These are phyloP conservation scores for Lycium ferocissimum DNA, from an alignment of 257 asterid species.

Conservation along the genomic window DNA sequence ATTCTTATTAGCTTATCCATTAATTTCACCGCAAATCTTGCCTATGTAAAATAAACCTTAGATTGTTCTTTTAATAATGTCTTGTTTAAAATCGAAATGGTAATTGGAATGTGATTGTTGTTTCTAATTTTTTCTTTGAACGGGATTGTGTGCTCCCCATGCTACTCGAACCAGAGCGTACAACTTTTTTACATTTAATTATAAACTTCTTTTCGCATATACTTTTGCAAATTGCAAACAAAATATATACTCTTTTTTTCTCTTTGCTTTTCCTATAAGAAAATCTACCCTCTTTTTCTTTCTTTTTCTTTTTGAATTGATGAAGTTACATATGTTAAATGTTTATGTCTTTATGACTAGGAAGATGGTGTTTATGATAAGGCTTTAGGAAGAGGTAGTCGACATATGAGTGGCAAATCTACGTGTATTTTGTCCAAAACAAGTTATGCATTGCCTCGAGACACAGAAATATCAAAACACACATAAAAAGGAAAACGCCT, in stretches of 20 bases:
- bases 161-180: too few relatives aligned
- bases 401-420: conserved; percentile 36
- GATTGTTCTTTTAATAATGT: too few relatives aligned
- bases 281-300: not conserved
- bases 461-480: conserved; percentile 32
- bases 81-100: too few relatives aligned
- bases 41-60: too few relatives aligned
- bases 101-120: too few relatives aligned
- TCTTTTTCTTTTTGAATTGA: not conserved
- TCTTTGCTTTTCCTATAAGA: not conserved
- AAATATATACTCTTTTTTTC: not conserved
- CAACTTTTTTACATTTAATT: too few relatives aligned
- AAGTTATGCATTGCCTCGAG: conserved; percentile 45
- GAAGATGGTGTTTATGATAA: not conserved
- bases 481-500: conserved; percentile 23
- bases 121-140: too few relatives aligned
- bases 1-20: too few relatives aligned
- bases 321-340: conserved; percentile 1
- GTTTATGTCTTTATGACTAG: not conserved
- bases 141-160: too few relatives aligned
- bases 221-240: not conserved
- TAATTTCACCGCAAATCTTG: too few relatives aligned
- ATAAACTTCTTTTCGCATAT: not conserved
- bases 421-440: conserved; percentile 31
- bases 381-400: too few relatives aligned